Conservation (phyloP, 2,329 filamentous ascomycete species). For the Magnaporthales sp. region DNA sequence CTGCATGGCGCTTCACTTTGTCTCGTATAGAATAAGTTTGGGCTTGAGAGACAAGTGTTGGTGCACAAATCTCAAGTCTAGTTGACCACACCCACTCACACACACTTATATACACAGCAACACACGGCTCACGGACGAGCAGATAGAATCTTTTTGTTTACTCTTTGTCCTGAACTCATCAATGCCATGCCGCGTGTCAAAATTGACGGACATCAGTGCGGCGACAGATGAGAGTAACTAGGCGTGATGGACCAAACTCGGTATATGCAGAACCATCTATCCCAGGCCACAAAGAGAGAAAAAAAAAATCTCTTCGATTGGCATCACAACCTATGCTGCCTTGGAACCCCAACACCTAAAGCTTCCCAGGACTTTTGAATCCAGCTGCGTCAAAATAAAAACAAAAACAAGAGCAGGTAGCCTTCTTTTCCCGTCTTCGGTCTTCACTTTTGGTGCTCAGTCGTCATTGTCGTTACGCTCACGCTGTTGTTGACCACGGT, state of each 20-base stretch:
- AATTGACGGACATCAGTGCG: not conserved
- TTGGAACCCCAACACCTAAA: conserved; percentile 2
- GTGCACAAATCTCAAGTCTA: not conserved
- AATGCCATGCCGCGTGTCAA: not conserved
- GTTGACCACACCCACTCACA: not conserved
- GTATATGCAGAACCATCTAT: not conserved
- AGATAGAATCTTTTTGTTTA: not conserved
- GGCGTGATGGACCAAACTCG: not conserved
- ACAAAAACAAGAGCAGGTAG: not conserved
- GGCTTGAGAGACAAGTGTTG: not conserved
- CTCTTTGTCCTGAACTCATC: not conserved
- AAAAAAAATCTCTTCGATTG: conserved; percentile 1
- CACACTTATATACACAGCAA: not conserved
- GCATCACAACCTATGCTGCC: not conserved
- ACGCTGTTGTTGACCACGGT: conserved; percentile 17
- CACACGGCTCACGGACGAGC: not conserved
- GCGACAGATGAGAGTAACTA: not conserved
- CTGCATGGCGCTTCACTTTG: not conserved
- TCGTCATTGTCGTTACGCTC: conserved; percentile 45
- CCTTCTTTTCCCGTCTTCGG: not conserved
- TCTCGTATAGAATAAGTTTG: not conserved
- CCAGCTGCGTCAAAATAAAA: not conserved
- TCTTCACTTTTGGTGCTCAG: conserved; percentile 21
- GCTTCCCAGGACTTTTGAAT: not conserved
- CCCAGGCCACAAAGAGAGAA: not conserved